Evolutionary conservation across 2,329 filamentous ascomycete genomes (phyloP).

Genomic region (Phyllosticta citribraziliensis): DNA sequence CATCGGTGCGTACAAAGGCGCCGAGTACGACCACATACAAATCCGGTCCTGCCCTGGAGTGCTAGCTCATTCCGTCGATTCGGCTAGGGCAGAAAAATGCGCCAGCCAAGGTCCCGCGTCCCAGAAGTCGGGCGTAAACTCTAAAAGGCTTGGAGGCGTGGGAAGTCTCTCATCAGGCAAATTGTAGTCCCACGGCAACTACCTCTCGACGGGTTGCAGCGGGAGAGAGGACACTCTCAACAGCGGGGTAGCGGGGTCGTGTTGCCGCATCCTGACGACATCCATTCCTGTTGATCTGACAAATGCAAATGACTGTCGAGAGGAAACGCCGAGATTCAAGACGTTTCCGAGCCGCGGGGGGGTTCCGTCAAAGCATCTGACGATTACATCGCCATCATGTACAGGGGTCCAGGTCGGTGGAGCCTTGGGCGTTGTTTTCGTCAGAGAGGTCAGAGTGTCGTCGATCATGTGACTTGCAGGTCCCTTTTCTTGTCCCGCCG

Average conservation of each 20-base stretch:
- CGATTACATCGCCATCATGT: too few species aligned
- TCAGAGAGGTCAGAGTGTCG: neutral
- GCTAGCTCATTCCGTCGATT: neutral
- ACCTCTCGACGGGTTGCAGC: neutral
- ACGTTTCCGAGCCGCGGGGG: neutral
- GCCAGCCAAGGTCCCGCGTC: neutral
- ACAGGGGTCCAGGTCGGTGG: too few species aligned
- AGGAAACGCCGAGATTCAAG: neutral
- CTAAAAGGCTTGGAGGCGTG: neutral
- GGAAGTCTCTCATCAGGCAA: neutral
- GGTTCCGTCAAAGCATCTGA: neutral
- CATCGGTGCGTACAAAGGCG: neutral
- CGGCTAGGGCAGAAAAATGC: neutral
- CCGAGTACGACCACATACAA: neutral
- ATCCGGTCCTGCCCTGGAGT: neutral
- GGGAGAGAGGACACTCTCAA: neutral
- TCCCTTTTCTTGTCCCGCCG: neutral
- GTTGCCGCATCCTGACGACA: neutral
- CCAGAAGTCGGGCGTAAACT: neutral
- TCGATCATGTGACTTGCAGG: neutral
- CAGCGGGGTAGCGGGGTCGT: neutral
- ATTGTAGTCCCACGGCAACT: neutral
- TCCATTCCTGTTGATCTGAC: neutral
- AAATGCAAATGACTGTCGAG: neutral
- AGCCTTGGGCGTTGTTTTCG: too few species aligned